Evolutionary conservation across 176 grass and related monocot genomes (phyloP), one percentile per base, ranked within the genome.

Genomic region (Hsuehochloa calcarea): DNA sequence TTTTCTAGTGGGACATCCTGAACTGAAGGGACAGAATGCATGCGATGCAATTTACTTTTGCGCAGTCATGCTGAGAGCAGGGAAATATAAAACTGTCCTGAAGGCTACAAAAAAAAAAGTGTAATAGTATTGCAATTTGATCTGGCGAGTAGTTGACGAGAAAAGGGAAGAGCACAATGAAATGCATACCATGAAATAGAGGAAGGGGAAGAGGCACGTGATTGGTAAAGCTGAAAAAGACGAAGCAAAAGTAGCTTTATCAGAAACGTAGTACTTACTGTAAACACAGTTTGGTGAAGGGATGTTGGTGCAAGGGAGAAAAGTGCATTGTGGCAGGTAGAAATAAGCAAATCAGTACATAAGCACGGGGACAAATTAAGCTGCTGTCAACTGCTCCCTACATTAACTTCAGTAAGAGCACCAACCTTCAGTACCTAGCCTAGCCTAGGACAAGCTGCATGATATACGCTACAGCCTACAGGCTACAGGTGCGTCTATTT

Each of bases 141-240:
- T 5, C 25, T 5, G 45, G 7, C 51, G 70, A 73, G 31, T 2
- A 62, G 59, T 14, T 6, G 59, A 58, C 9, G 20, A 58, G 20
- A 10, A 10, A n/a, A 8, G 54, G 54, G 2, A 58, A 58, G 54
- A 3, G 20, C 8, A 10, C 60, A 31, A 5, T 8, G n/a, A 9
- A 55, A 35, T 9, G n/a, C 8, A 50, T 91, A 93, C 93, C 93
- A 96, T 91, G 71, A 96, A 96, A 81, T 96, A 96, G 50, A 96
- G 75, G 84, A 93, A 96, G 5, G 93, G 88, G 82, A 91, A 96
- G 71, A 96, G 71, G 29, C 86, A 93, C n/a, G 93, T 85, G 83
- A 96, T 93, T n/a, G 93, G 90, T 22, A 95, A 81, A 88, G 90
- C 88, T 95, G 90, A 76, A 85, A 50, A 82, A 45, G 39, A 68